These are phyloP conservation scores for Sclerotinia spermophila DNA, from an alignment of 2,329 filamentous ascomycete genomes.

Conservation along the genomic window DNA sequence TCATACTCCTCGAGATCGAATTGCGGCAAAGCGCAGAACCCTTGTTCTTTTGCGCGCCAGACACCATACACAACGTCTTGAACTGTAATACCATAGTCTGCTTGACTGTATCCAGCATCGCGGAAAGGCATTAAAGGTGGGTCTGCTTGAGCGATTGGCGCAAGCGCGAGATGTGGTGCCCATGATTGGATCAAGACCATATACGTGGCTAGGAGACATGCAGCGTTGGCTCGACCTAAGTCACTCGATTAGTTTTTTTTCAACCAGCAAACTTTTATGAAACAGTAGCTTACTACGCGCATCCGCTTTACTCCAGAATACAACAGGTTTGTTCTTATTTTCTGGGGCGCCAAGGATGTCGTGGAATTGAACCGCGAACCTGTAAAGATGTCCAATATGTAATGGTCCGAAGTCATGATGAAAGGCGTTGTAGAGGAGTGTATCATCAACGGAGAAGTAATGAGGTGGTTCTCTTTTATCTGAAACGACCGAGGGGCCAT, in stretches of 20 bases:
- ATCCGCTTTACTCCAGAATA: slow-evolving; percentile 94
- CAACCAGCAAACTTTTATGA: slow-evolving; percentile 19
- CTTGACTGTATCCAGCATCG: slow-evolving; percentile 96
- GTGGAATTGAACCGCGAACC: slow-evolving; percentile 93
- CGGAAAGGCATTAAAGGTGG: slow-evolving; percentile 98
- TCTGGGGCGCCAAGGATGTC: slow-evolving; percentile 89
- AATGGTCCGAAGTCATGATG: slow-evolving; percentile 97
- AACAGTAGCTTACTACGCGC: slow-evolving; percentile 67
- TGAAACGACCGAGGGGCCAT: slow-evolving; percentile 49
- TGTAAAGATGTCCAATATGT: slow-evolving; percentile 94
- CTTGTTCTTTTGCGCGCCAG: slow-evolving; percentile 97
- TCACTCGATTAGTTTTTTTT: slow-evolving; percentile 30
- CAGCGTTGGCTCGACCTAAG: slow-evolving; percentile 84
- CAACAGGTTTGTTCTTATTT: slow-evolving; percentile 84
- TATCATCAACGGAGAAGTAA: slow-evolving; percentile 94
- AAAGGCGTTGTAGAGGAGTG: slow-evolving; percentile 93
- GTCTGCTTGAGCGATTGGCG: slow-evolving; percentile 93
- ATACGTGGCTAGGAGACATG: slow-evolving; percentile 93
- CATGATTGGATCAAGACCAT: slow-evolving; percentile 98
- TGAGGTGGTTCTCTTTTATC: slow-evolving; percentile 62
- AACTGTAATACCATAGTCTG: slow-evolving; percentile 91
- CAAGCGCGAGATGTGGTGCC: slow-evolving; percentile 92
- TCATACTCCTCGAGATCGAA: slow-evolving; percentile 98
- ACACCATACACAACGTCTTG: slow-evolving; percentile 98
- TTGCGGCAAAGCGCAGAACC: slow-evolving; percentile 83